phyloP scores from a whole-genome alignment of 257 asterid species.

The Solanum lycopersicoides region DNA sequence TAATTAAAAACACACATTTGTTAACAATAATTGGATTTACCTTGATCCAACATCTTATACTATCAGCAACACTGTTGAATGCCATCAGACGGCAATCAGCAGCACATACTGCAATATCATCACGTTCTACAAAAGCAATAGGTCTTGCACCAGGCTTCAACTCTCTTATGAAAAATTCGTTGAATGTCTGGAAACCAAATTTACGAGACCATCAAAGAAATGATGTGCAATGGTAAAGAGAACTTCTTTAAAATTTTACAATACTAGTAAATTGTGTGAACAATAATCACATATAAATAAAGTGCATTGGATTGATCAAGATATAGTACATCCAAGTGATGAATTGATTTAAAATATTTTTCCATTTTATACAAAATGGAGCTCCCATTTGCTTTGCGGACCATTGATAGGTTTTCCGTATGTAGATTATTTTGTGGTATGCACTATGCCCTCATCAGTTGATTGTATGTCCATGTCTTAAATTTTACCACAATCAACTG shows the following conservation, averaged over 20 bases:
- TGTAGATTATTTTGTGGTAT: not conserved
- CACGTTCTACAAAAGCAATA: constrained; percentile 42
- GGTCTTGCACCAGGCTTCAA: constrained; percentile 76
- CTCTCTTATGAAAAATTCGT: constrained; percentile 86
- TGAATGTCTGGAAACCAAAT: constrained; percentile 65
- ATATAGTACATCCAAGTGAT: not conserved
- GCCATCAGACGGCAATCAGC: constrained; percentile 95
- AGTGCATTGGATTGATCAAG: not conserved
- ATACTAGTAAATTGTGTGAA: not conserved
- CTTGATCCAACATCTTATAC: constrained; percentile 91
- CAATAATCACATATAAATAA: not conserved
- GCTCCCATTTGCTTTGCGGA: not conserved
- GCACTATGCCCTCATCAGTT: not conserved
- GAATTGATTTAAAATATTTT: not conserved
- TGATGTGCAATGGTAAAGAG: not conserved
- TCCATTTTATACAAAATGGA: not conserved
- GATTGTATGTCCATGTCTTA: not conserved
- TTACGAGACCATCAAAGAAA: not conserved
- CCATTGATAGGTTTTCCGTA: not conserved
- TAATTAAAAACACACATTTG: not conserved
- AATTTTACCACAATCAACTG: not conserved
- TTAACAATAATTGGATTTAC: constrained; percentile 25
- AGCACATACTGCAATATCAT: constrained; percentile 76
- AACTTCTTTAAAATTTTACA: not conserved
- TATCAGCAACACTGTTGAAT: constrained; percentile 51